These are phyloP conservation scores for Colletotrichum cuscutae DNA, from an alignment of 2,329 filamentous ascomycete species.

Conservation along the genomic window DNA sequence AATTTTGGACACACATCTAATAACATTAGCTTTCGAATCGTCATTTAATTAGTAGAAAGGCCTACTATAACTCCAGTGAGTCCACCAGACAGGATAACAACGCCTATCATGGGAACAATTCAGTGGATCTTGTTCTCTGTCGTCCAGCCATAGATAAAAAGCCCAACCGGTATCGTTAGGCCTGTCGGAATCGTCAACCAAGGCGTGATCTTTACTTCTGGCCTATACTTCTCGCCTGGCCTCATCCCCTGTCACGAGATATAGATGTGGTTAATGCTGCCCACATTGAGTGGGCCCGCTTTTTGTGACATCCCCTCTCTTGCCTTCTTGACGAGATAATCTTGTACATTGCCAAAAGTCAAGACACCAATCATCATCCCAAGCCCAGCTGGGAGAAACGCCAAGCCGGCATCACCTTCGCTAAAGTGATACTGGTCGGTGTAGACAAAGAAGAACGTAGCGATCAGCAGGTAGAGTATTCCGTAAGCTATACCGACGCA, in stretches of 20 bases:
- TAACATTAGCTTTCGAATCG: slow-evolving; percentile 38
- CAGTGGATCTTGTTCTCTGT: slow-evolving; percentile 64
- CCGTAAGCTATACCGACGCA: slow-evolving; percentile 62
- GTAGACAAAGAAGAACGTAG: slow-evolving; percentile 62
- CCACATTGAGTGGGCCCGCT: too few relatives aligned
- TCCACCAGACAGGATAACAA: slow-evolving; percentile 47
- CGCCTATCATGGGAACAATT: slow-evolving; percentile 65
- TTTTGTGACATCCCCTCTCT: background rate
- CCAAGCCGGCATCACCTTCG: slow-evolving; percentile 37
- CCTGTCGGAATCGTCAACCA: slow-evolving; percentile 47
- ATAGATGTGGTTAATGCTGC: too few relatives aligned
- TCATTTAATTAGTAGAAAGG: background rate
- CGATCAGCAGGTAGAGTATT: slow-evolving; percentile 61
- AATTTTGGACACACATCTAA: slow-evolving; percentile 60
- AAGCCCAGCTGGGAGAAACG: background rate
- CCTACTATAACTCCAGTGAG: slow-evolving; percentile 50
- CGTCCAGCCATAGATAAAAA: slow-evolving; percentile 41
- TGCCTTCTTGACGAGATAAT: slow-evolving; percentile 45
- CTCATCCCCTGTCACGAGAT: too few relatives aligned
- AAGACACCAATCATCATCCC: background rate
- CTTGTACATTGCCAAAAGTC: slow-evolving; percentile 43
- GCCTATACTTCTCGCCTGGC: background rate
- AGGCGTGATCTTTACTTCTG: background rate
- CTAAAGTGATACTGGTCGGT: slow-evolving; percentile 56
- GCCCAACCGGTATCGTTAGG: slow-evolving; percentile 47